phyloP scores from a whole-genome alignment of 2,329 filamentous ascomycete species.

The Colletotrichum destructivum region DNA sequence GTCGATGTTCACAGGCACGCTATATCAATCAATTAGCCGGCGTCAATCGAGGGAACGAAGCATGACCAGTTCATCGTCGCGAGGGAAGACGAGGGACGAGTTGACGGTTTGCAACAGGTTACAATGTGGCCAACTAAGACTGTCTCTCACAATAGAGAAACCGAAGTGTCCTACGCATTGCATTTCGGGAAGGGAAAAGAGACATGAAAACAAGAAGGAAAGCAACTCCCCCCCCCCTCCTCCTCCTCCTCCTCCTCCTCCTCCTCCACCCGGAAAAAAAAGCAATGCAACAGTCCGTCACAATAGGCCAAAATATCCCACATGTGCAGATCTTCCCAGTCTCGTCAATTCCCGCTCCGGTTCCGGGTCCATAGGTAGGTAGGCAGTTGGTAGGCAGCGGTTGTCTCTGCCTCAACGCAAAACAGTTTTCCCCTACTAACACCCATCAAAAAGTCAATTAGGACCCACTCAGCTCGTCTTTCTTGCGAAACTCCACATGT shows the following conservation, averaged over 20 bases:
- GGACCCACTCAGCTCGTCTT: slow-evolving; percentile 26
- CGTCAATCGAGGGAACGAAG: slow-evolving; percentile 36
- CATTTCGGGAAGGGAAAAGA: too few relatives aligned
- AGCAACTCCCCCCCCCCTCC: background rate
- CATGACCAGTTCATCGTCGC: background rate
- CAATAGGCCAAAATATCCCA: background rate
- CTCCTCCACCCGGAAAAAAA: background rate
- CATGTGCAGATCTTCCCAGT: background rate
- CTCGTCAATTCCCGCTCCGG: background rate
- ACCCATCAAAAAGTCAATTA: slow-evolving; percentile 22
- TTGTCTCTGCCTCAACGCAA: slow-evolving; percentile 36
- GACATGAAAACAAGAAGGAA: too few relatives aligned
- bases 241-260: too few relatives aligned
- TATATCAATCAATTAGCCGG: background rate
- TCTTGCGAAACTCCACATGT: slow-evolving; percentile 15
- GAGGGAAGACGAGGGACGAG: background rate
- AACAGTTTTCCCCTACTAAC: slow-evolving; percentile 10
- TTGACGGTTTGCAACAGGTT: background rate
- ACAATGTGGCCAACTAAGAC: background rate
- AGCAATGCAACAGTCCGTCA: background rate
- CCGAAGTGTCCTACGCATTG: background rate
- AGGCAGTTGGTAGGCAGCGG: too few relatives aligned
- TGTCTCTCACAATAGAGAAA: background rate
- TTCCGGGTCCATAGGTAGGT: background rate
- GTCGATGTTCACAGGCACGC: background rate